Evolutionary conservation across 176 grass and related monocot species (phyloP).

Genomic region (Zea luxurians): DNA sequence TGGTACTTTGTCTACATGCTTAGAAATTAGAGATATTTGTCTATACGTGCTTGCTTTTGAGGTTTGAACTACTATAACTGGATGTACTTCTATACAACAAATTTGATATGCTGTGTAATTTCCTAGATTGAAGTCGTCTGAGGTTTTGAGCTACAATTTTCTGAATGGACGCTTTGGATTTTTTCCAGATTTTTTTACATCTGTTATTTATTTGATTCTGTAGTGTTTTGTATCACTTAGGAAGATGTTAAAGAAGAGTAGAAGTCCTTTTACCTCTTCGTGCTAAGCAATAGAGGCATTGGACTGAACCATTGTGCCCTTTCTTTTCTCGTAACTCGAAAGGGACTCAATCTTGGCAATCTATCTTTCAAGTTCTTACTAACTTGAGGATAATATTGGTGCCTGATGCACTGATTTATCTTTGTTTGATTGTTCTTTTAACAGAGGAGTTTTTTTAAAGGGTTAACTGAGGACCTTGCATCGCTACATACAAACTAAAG

Average conservation of each 20-base stretch:
- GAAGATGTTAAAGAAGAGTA: not conserved
- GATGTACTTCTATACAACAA: not conserved
- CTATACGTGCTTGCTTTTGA: not conserved
- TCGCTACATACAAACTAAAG: too few species aligned
- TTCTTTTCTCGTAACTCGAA: not conserved
- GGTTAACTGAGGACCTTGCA: not conserved
- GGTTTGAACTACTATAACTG: slow-evolving; percentile 18
- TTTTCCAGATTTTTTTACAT: slow-evolving; percentile 17
- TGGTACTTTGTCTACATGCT: not conserved
- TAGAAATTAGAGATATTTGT: not conserved
- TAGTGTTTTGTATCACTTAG: not conserved
- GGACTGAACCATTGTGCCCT: not conserved
- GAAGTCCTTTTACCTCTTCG: not conserved
- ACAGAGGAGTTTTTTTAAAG: too few species aligned
- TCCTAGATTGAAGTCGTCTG: not conserved
- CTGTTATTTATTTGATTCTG: not conserved
- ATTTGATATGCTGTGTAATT: slow-evolving; percentile 13
- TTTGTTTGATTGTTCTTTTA: slow-evolving; percentile 14
- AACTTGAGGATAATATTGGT: not conserved
- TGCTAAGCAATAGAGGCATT: not conserved
- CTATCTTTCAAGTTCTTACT: not conserved
- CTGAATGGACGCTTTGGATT: not conserved
- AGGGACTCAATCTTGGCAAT: not conserved
- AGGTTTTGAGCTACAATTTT: slow-evolving; percentile 10
- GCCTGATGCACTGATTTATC: not conserved